Evolutionary conservation across 2,329 filamentous ascomycete species (phyloP).

Genomic region (Aspergillus terreus): DNA sequence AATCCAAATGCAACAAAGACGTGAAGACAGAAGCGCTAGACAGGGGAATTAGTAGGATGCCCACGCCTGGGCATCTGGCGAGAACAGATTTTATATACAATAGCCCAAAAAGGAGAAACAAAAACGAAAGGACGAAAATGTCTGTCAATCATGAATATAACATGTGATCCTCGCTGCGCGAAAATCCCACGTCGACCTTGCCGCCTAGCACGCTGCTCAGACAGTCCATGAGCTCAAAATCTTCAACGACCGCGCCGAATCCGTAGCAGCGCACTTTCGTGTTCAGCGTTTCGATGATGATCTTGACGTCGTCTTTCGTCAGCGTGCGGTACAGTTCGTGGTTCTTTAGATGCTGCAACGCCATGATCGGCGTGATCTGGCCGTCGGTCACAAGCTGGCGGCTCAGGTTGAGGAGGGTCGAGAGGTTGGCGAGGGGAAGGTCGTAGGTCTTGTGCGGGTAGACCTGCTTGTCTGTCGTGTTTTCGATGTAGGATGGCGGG

Average conservation of each 20-base stretch:
- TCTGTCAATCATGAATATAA: constrained; percentile 27
- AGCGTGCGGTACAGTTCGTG: constrained; percentile 68
- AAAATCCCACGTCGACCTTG: constrained; percentile 28
- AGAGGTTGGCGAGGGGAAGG: constrained; percentile 69
- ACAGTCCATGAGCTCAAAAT: constrained; percentile 67
- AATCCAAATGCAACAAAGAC: too few relatives aligned
- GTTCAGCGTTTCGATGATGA: constrained; percentile 68
- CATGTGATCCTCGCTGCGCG: constrained; percentile 26
- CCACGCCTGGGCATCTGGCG: background rate
- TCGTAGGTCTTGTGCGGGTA: constrained; percentile 75
- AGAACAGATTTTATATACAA: background rate
- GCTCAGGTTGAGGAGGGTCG: constrained; percentile 80
- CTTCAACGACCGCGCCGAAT: constrained; percentile 67
- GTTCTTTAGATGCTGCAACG: constrained; percentile 75
- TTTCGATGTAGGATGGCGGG: constrained; percentile 60
- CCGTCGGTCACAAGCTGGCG: constrained; percentile 77
- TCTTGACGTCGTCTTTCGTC: constrained; percentile 64
- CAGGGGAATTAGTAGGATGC: too few relatives aligned
- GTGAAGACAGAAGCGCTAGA: too few relatives aligned
- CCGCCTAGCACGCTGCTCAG: constrained; percentile 63
- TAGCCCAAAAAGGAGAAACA: background rate
- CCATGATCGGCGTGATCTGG: constrained; percentile 87
- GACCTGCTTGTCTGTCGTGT: constrained; percentile 49
- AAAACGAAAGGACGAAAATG: constrained; percentile 2
- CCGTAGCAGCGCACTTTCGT: constrained; percentile 90